Conservation (phyloP, 768 basidiomycete species). For the Mycena galericulata region DNA sequence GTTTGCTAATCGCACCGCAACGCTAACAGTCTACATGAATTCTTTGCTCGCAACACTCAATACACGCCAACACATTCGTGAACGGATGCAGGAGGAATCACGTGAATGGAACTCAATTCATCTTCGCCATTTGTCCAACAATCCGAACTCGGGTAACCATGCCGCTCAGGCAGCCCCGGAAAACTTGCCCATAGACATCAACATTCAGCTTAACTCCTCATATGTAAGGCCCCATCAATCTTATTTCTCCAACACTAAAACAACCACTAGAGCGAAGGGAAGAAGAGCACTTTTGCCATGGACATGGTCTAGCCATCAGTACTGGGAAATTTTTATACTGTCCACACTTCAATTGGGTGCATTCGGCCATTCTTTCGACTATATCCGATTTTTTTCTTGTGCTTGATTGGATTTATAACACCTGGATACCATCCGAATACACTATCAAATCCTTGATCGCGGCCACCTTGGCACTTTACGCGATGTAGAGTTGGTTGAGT, state of each 20-base stretch:
- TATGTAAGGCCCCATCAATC: not conserved
- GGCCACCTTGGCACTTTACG: too few relatives aligned
- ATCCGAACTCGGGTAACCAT: not conserved
- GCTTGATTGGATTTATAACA: too few relatives aligned
- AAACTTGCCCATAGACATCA: not conserved
- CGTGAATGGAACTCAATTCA: not conserved
- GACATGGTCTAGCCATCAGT: not conserved
- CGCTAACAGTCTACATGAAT: constrained; percentile 30
- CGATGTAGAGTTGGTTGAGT: too few relatives aligned
- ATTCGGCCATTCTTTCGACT: too few relatives aligned
- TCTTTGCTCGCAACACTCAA: constrained; percentile 24
- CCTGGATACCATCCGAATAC: too few relatives aligned
- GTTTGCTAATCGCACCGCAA: not conserved
- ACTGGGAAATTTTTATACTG: not conserved
- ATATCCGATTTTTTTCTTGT: too few relatives aligned
- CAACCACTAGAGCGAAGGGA: not conserved
- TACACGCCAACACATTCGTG: not conserved
- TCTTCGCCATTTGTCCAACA: not conserved
- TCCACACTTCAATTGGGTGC: too few relatives aligned
- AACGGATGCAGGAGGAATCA: not conserved
- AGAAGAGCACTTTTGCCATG: not conserved
- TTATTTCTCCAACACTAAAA: not conserved
- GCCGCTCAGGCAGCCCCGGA: not conserved
- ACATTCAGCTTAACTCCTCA: too few relatives aligned
- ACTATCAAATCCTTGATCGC: too few relatives aligned